Conservation (phyloP, 306 rosid genomes). For the Sicyos edulis region DNA sequence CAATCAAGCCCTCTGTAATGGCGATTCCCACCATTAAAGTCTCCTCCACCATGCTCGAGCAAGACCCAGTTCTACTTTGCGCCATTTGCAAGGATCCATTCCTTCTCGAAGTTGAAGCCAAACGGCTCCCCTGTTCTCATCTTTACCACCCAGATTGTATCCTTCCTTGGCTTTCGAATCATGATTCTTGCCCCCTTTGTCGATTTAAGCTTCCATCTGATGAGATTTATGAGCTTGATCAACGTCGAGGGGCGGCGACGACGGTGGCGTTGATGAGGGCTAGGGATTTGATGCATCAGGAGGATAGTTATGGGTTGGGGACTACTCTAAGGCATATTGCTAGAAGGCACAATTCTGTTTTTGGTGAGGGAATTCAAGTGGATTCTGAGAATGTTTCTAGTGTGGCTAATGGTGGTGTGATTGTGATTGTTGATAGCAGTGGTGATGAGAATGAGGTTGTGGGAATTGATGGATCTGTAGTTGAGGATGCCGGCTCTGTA, state of each 20-base stretch:
- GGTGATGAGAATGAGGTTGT: too few species aligned
- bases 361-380: neutral
- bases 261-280: slow-evolving; percentile 34
- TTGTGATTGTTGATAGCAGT: neutral
- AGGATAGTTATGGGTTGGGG: slow-evolving; percentile 46
- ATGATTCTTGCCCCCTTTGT: slow-evolving; percentile 74
- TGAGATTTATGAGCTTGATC: slow-evolving; percentile 17
- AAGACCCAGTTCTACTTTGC: slow-evolving; percentile 40
- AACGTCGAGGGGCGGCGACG: slow-evolving; percentile 19
- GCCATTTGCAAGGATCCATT: slow-evolving; percentile 67
- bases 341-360: slow-evolving; percentile 34
- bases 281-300: slow-evolving; percentile 41
- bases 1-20: slow-evolving; percentile 28
- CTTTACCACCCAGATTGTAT: slow-evolving; percentile 73
- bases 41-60: slow-evolving; percentile 34
- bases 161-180: slow-evolving; percentile 67
- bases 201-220: slow-evolving; percentile 41
- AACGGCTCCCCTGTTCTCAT: slow-evolving; percentile 69
- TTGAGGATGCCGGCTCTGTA: slow-evolving; percentile 13
- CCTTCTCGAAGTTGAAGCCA: slow-evolving; percentile 35
- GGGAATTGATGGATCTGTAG: too few species aligned
- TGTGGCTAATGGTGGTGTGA: slow-evolving; percentile 18
- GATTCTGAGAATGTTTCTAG: slow-evolving; percentile 23
- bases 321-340: slow-evolving; percentile 61
- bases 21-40: slow-evolving; percentile 32